Base-by-base conservation (phyloP, 225 moss, liverwort and hornwort species). In the Ulota crispa region DNA sequence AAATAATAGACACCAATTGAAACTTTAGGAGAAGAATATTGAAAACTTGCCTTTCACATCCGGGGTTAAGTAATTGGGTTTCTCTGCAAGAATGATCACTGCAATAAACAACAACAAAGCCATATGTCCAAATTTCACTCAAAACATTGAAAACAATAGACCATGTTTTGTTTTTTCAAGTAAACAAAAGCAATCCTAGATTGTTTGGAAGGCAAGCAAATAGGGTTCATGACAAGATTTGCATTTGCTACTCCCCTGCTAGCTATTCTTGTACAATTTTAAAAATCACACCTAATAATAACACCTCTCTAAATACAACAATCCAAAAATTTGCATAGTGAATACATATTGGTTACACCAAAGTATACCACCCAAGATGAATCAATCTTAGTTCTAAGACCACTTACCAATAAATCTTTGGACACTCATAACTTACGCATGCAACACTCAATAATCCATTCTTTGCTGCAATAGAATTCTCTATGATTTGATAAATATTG, bases 31-130 rank as follows among this genome's bases (percentile, higher is more conserved):
- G 32, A 3, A 57, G 21, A 47, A 16, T 42, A 41, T 52, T 45
- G 26, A 3, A 15, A 32, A 84, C 86, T 81, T 75, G 74, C 93
- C 91, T 87, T 67, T 87, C 3, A 88, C 75, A 68, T 88, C 70
- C 12, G 93, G 91, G 3, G 45, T 86, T 43, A 85, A 8, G 6
- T 88, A 41, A 8, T 92, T 93, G 16, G 91, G 90, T 79, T 93
- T 93, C 21, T 93, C 90, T 0, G 93, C 34, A 14, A 93, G 84
- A 26, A 83, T 78, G 50, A 64, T 79, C 86, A 90, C 93, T 93
- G 81, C 73, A 83, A 68, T 39, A 16, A 24, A 53, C 18, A 19
- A 9, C 4, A 68, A 0, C 4, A 56, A 0, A 81, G 21, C 0
- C 13, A 10, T 18, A 70, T 57, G 0, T 0, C 77, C 19, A 81